Evolutionary conservation across 2,329 filamentous ascomycete species (phyloP), one percentile per base, ranked within the genome.

Genomic region (Arthroderma sp.): DNA sequence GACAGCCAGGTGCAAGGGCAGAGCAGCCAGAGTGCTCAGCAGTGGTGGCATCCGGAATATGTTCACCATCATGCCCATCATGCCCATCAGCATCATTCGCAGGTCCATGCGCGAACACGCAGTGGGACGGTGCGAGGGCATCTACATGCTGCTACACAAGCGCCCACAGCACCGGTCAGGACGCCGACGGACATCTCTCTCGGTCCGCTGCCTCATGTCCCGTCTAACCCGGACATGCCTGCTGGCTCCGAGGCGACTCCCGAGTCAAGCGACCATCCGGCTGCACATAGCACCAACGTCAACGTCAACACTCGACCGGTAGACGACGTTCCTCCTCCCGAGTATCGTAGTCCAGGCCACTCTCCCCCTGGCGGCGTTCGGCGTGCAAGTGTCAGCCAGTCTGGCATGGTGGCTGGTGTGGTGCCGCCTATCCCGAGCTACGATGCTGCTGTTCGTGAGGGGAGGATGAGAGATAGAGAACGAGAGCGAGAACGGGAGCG

Each of bases 101-200:
- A 95, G 69, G 25, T 31, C 15, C 44, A 51, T 33, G 44, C 81
- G 39, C 80, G 90, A 59, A 85, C 86, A 43, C 80, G 83, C 60
- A 93, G 87, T 66, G 87, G 87, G 56, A 91, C 88, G 65, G 84
- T 90, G 66, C 81, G 89, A 62, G 77, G 91, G 49, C 74, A 74
- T 63, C 23, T 33, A 19, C 44, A 51, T n/a, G 13, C 44, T 9
- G 25, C 44, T 25, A 77, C 84, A 61, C 87, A 90, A 7, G 87
- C 87, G 19, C 95, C 88, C 67, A 91, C 91, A 0, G 93, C 93
- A 2, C 93, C 93, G 1, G 80, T 90, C 60, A 82, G 91, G 64
- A 94, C 88, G 66, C 91, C 93, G 7, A 97, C 93, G 9, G 93
- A 97, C 70, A 98, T 98, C 63, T 96, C 91, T 7, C 81, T 98